Evolutionary conservation across 805 yeast genomes (phyloP).

Genomic region (Yarrowia divulgata): DNA sequence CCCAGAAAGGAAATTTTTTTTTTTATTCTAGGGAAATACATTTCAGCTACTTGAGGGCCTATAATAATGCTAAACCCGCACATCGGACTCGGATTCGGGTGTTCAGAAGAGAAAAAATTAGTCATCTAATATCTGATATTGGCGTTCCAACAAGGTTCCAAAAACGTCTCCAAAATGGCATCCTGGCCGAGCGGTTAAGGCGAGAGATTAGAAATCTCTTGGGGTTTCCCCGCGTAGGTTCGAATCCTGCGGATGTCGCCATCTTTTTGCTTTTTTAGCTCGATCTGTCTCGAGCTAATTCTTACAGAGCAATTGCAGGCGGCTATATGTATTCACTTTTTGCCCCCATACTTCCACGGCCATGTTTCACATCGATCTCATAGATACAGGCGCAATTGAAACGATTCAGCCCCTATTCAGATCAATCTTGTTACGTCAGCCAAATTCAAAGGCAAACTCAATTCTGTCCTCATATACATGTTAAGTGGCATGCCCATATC

Average conservation of each 20-base stretch:
- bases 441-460: background rate
- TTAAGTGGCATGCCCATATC: background rate
- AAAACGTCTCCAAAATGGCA: background rate
- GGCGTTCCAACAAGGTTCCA: too few relatives aligned
- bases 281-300: background rate
- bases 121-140: background rate
- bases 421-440: background rate
- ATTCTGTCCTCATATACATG: background rate
- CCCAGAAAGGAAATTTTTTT: too few relatives aligned
- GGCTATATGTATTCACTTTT: background rate
- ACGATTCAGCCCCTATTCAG: too few relatives aligned
- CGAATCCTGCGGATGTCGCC: conserved; percentile 40
- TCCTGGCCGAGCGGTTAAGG: conserved; percentile 40
- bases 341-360: too few relatives aligned
- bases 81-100: too few relatives aligned
- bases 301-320: background rate
- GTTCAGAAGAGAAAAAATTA: background rate
- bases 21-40: background rate
- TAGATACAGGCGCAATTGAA: too few relatives aligned
- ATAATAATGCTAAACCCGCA: too few relatives aligned
- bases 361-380: too few relatives aligned
- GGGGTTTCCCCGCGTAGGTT: conserved; percentile 40
- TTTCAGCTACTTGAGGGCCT: too few relatives aligned
- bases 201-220: conserved; percentile 39
- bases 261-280: background rate